Conservation (phyloP, 2,329 filamentous ascomycete species). For the Penicillium crustosum region DNA sequence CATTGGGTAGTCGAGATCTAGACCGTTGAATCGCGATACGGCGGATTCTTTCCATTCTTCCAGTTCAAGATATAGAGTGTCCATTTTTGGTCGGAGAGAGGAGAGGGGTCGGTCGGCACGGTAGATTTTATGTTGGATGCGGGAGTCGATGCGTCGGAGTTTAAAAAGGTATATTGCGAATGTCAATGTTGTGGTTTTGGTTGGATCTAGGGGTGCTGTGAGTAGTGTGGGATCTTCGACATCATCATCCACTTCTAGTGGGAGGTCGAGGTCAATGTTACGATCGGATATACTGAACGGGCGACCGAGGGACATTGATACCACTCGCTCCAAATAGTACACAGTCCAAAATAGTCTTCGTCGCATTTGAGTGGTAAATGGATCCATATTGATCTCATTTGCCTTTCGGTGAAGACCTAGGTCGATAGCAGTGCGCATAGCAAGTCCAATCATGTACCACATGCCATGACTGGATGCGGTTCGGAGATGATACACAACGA, state of each 20-base stretch:
- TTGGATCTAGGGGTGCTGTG: conserved; percentile 29
- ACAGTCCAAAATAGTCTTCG: conserved; percentile 55
- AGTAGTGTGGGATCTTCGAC: conserved; percentile 40
- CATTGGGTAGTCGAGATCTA: conserved; percentile 50
- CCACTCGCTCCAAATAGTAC: conserved; percentile 52
- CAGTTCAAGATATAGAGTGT: conserved; percentile 47
- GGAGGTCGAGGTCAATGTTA: conserved; percentile 53
- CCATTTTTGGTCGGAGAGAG: conserved; percentile 50
- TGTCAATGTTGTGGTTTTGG: conserved; percentile 40
- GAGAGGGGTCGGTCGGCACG: conserved; percentile 49
- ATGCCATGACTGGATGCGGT: conserved; percentile 53
- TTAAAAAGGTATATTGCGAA: conserved; percentile 48
- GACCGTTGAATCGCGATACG: conserved; percentile 33
- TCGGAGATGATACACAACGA: conserved; percentile 54
- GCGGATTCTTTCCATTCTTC: conserved; percentile 50
- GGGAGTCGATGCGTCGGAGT: conserved; percentile 50
- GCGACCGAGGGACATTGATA: conserved; percentile 53
- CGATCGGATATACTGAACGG: conserved; percentile 53
- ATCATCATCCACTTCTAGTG: conserved; percentile 47
- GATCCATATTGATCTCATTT: conserved; percentile 44
- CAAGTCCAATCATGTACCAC: conserved; percentile 57
- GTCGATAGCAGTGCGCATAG: conserved; percentile 55
- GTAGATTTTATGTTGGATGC: conserved; percentile 55
- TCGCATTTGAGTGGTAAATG: conserved; percentile 47
- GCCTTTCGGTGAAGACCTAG: conserved; percentile 53